Conservation (phyloP, 2,329 filamentous ascomycete genomes). For the Penicillium sp. region DNA sequence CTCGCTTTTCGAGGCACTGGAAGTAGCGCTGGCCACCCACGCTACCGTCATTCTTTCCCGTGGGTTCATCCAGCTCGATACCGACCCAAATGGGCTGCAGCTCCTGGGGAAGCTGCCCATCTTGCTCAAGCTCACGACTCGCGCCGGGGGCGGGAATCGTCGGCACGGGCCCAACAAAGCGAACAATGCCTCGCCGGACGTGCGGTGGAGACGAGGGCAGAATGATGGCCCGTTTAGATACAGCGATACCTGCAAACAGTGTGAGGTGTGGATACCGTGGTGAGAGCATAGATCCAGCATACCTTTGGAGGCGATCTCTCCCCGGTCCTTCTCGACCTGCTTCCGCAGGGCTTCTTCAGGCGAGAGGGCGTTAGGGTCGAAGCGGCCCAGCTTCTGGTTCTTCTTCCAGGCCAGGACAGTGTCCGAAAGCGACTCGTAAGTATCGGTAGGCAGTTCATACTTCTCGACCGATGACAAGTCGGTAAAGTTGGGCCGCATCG, state of each 20-base stretch:
- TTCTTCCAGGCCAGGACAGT: conserved; percentile 96
- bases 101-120: conserved; percentile 20
- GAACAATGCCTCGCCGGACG: conserved; percentile 44
- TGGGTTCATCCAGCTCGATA: conserved; percentile 62
- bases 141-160: conserved; percentile 39
- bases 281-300: conserved; percentile 33
- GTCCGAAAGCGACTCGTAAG: conserved; percentile 83
- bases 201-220: conserved; percentile 44
- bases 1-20: conserved; percentile 51
- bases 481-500: conserved; percentile 73
- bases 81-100: conserved; percentile 54
- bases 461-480: conserved; percentile 82
- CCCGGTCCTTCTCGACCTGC: conserved; percentile 56
- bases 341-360: conserved; percentile 70
- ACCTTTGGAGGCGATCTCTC: conserved; percentile 67
- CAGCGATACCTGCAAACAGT: conserved; percentile 39
- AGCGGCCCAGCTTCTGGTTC: conserved; percentile 89
- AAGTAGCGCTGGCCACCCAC: conserved; percentile 56
- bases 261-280: neutral
- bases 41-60: conserved; percentile 63
- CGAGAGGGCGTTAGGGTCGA: conserved; percentile 78
- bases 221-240: conserved; percentile 44
- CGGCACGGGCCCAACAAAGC: conserved; percentile 43
- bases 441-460: conserved; percentile 79
- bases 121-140: conserved; percentile 16